A percentile compares a stretch with the other conserved stretches of the same genome.
Conservation (phyloP, 768 basidiomycete genomes). For the Artomyces pyxidatus region DNA sequence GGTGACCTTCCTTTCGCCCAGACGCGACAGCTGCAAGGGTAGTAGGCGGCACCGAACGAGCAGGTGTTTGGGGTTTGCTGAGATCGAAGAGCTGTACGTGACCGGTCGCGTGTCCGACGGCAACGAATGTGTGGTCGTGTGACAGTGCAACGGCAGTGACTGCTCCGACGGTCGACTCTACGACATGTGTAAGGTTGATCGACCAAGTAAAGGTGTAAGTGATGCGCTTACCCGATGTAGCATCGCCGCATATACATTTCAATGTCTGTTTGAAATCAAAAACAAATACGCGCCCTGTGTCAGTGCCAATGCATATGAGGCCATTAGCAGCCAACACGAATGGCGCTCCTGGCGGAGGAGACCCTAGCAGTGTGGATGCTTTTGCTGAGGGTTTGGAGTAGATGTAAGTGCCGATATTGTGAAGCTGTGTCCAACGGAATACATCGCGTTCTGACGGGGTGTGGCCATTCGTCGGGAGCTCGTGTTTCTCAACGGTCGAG, state of each 20-base stretch:
- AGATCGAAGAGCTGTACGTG: slow-evolving; percentile 84
- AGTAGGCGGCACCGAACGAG: slow-evolving; percentile 64
- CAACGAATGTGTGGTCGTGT: slow-evolving; percentile 89
- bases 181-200: slow-evolving; percentile 15
- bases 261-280: slow-evolving; percentile 89
- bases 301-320: slow-evolving; percentile 83
- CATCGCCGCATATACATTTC: slow-evolving; percentile 69
- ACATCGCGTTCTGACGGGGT: slow-evolving; percentile 39
- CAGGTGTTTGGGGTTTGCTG: slow-evolving; percentile 56
- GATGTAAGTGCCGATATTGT: slow-evolving; percentile 47
- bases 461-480: slow-evolving; percentile 16
- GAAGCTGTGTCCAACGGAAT: slow-evolving; percentile 71
- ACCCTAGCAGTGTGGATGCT: slow-evolving; percentile 52
- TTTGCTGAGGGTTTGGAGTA: slow-evolving; percentile 48
- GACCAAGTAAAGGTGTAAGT: neutral
- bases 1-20: slow-evolving; percentile 80
- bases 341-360: slow-evolving; percentile 53
- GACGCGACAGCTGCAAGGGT: slow-evolving; percentile 59
- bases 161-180: slow-evolving; percentile 58
- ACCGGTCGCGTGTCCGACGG: slow-evolving; percentile 78
- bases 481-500: slow-evolving; percentile 14
- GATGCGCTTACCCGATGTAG: slow-evolving; percentile 42
- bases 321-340: slow-evolving; percentile 82
- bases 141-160: slow-evolving; percentile 90
- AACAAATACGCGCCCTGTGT: slow-evolving; percentile 66